Conservation (phyloP, 495 filamentous ascomycete genomes). For the Cudoniella acicularis region DNA sequence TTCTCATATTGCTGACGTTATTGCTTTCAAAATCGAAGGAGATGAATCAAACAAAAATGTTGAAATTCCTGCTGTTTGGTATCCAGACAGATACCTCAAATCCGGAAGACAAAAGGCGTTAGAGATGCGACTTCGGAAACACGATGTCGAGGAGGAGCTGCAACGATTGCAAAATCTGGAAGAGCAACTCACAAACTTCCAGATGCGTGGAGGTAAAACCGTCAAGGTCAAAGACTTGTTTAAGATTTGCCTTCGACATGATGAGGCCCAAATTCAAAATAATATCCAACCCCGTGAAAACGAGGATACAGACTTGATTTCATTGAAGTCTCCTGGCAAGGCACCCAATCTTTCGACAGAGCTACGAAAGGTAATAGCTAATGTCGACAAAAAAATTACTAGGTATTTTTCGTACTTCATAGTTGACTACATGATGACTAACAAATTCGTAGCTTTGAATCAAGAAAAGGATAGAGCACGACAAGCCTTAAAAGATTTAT, state of each 20-base stretch:
- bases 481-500: conserved; percentile 43
- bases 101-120: conserved; percentile 47
- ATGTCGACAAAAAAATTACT: conserved; percentile 48
- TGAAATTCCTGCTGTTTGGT: conserved; percentile 68
- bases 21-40: conserved; percentile 57
- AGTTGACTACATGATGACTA: not conserved
- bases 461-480: conserved; percentile 44
- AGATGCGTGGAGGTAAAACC: conserved; percentile 14
- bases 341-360: conserved; percentile 34
- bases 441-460: conserved; percentile 42
- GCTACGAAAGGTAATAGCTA: conserved; percentile 35
- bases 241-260: conserved; percentile 16
- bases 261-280: conserved; percentile 32
- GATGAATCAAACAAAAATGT: conserved; percentile 42
- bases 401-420: conserved; percentile 37
- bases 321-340: conserved; percentile 18
- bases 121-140: conserved; percentile 37
- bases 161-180: conserved; percentile 20
- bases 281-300: conserved; percentile 20
- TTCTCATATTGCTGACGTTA: conserved; percentile 59
- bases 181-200: conserved; percentile 21
- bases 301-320: conserved; percentile 8
- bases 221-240: conserved; percentile 25
- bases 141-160: conserved; percentile 26
- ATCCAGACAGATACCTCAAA: conserved; percentile 74